Conservation (phyloP, 805 yeast genomes). For the Candida vaughaniae region DNA sequence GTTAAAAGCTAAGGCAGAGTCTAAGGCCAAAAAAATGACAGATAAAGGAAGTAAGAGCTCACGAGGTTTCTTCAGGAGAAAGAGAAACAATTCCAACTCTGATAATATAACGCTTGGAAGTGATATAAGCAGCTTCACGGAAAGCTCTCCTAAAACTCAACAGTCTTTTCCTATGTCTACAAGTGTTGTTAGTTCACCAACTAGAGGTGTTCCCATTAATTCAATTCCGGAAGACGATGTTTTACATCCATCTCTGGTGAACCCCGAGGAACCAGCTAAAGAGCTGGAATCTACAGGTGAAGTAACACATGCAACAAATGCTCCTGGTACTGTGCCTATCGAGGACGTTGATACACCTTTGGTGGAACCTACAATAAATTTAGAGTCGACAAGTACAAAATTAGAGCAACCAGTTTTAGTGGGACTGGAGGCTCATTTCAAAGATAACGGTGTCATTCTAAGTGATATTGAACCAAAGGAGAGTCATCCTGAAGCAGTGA, state of each 20-base stretch:
- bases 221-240: conserved; percentile 2
- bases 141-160: conserved; percentile 1
- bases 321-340: too few species aligned
- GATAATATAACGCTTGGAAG: conserved; percentile 6
- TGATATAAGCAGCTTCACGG: conserved; percentile 4
- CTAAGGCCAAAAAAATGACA: conserved; percentile 14
- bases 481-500: too few species aligned
- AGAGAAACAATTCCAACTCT: conserved; percentile 6
- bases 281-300: too few species aligned
- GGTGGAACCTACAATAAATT: conserved; percentile 5
- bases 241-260: conserved; percentile 2
- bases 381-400: neutral
- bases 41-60: conserved; percentile 11
- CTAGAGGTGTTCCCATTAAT: neutral
- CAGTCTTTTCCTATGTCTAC: neutral
- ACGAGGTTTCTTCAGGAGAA: conserved; percentile 13
- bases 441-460: too few species aligned
- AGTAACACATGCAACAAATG: too few species aligned
- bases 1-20: conserved; percentile 8
- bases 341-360: conserved; percentile 1
- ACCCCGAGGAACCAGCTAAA: too few species aligned
- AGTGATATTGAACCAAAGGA: too few species aligned
- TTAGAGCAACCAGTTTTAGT: neutral
- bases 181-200: conserved; percentile 4
- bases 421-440: neutral